Evolutionary conservation across 805 yeast genomes (phyloP).

Genomic region (Lachancea nothofagi): DNA sequence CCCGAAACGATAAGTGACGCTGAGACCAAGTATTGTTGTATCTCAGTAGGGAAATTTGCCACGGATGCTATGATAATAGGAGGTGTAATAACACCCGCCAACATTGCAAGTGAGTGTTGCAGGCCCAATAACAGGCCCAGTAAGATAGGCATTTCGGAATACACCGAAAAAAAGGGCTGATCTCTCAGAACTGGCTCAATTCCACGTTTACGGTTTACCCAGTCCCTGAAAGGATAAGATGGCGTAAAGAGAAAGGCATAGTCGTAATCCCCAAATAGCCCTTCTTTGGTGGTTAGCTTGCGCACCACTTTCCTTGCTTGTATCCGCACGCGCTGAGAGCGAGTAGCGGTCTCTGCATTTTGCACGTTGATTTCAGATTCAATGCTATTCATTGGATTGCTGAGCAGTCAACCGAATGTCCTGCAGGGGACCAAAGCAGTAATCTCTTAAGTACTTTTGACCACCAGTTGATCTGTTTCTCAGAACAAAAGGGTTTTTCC

Average conservation of each 20-base stretch:
- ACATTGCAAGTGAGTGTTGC: constrained; percentile 85
- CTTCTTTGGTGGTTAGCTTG: constrained; percentile 69
- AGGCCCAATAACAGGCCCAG: constrained; percentile 75
- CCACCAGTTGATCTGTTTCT: too few species aligned
- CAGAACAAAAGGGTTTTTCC: too few species aligned
- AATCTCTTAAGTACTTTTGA: too few species aligned
- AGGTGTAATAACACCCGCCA: constrained; percentile 86
- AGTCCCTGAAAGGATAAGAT: constrained; percentile 54
- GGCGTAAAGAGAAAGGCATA: constrained; percentile 78
- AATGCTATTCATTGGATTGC: constrained; percentile 1
- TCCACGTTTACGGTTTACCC: constrained; percentile 29
- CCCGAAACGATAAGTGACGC: constrained; percentile 68
- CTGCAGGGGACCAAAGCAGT: too few species aligned
- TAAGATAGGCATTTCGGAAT: constrained; percentile 75
- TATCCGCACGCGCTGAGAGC: constrained; percentile 3
- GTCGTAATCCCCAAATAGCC: constrained; percentile 83
- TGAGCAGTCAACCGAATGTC: too few species aligned
- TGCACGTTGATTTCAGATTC: constrained; percentile 5
- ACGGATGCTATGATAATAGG: constrained; percentile 63
- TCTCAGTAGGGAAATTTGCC: constrained; percentile 50
- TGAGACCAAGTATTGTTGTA: constrained; percentile 62
- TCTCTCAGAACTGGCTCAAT: constrained; percentile 36
- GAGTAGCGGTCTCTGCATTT: constrained; percentile 3
- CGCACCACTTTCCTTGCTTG: constrained; percentile 16
- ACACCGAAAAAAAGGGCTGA: constrained; percentile 79